These are phyloP conservation scores for Ophiocordyceps sinensis DNA, from an alignment of 2,329 filamentous ascomycete genomes.

Conservation along the genomic window DNA sequence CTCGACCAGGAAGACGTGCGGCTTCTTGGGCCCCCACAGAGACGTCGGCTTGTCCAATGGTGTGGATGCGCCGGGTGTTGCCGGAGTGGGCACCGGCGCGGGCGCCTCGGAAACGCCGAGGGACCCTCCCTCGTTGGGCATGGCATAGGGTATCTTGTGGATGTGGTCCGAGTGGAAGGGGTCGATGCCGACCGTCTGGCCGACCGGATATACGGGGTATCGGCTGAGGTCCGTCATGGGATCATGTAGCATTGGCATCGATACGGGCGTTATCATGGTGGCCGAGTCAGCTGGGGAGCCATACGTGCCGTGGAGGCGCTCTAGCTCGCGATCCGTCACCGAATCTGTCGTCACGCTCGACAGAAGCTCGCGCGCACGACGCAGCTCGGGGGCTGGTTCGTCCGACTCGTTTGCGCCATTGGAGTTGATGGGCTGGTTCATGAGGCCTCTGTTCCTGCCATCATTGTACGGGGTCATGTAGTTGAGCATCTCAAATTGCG, in stretches of 20 bases:
- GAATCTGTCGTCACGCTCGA: slow-evolving; percentile 36
- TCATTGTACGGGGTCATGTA: slow-evolving; percentile 36
- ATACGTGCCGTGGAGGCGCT: slow-evolving; percentile 39
- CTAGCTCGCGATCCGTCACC: slow-evolving; percentile 38
- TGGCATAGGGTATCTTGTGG: slow-evolving; percentile 80
- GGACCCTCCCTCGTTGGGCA: slow-evolving; percentile 39
- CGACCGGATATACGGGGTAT: slow-evolving; percentile 77
- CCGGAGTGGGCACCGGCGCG: slow-evolving; percentile 4
- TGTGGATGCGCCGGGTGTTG: slow-evolving; percentile 11
- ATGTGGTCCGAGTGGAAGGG: slow-evolving; percentile 91
- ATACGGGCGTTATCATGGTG: slow-evolving; percentile 22
- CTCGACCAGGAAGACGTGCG: slow-evolving; percentile 81
- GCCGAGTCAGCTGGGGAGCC: slow-evolving; percentile 40
- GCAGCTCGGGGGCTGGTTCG: slow-evolving; percentile 36
- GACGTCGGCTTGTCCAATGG: slow-evolving; percentile 22
- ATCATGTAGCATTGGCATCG: slow-evolving; percentile 35
- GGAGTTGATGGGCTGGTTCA: slow-evolving; percentile 16
- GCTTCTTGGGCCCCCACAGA: slow-evolving; percentile 47
- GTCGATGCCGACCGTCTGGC: slow-evolving; percentile 82
- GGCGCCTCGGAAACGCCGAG: slow-evolving; percentile 23
- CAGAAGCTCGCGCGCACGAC: slow-evolving; percentile 41
- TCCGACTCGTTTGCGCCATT: slow-evolving; percentile 29
- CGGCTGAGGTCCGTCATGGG: slow-evolving; percentile 39
- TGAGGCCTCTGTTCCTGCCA: slow-evolving; percentile 22
- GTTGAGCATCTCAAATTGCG: slow-evolving; percentile 42